These are phyloP conservation scores for Geotrichum phurueaensis DNA, from an alignment of 1,139 yeast species.

Conservation along the genomic window DNA sequence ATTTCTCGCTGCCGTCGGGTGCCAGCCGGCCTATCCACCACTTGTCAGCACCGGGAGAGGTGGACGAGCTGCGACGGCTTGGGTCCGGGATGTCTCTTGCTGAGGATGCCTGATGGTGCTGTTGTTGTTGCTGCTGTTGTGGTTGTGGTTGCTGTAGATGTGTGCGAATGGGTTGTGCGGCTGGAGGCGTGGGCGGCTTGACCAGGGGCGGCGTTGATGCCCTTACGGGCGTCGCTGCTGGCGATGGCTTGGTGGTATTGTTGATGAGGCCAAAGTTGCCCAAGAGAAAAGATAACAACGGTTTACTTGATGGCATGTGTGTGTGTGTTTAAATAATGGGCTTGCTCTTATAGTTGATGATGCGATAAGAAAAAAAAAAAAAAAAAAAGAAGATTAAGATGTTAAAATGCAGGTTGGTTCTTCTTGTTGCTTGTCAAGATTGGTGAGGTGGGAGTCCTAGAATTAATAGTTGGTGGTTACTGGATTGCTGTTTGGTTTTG, in stretches of 20 bases:
- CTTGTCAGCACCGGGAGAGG: slow-evolving; percentile 22
- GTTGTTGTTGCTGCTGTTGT: slow-evolving; percentile 18
- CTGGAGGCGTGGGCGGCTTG: neutral
- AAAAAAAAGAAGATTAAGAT: neutral
- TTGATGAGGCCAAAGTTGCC: slow-evolving; percentile 20
- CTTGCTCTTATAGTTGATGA: neutral
- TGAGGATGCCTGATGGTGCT: slow-evolving; percentile 11
- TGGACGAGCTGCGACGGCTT: slow-evolving; percentile 5
- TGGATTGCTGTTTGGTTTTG: no score
- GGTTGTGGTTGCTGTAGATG: neutral
- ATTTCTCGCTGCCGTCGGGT: slow-evolving; percentile 31
- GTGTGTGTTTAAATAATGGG: neutral
- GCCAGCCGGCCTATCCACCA: slow-evolving; percentile 35
- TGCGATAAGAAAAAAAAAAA: neutral
- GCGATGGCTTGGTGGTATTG: slow-evolving; percentile 11
- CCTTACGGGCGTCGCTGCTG: slow-evolving; percentile 5
- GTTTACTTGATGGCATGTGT: slow-evolving; percentile 30
- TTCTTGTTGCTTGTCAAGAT: neutral
- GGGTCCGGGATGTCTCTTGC: slow-evolving; percentile 2
- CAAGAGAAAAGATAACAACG: slow-evolving; percentile 30
- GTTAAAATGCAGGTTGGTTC: neutral
- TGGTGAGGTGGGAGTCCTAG: no score
- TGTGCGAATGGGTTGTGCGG: neutral
- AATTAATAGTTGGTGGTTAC: no score
- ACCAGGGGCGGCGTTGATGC: slow-evolving; percentile 4